phyloP scores from a whole-genome alignment of 2,329 filamentous ascomycete species.

The Sporothrix protearum region DNA sequence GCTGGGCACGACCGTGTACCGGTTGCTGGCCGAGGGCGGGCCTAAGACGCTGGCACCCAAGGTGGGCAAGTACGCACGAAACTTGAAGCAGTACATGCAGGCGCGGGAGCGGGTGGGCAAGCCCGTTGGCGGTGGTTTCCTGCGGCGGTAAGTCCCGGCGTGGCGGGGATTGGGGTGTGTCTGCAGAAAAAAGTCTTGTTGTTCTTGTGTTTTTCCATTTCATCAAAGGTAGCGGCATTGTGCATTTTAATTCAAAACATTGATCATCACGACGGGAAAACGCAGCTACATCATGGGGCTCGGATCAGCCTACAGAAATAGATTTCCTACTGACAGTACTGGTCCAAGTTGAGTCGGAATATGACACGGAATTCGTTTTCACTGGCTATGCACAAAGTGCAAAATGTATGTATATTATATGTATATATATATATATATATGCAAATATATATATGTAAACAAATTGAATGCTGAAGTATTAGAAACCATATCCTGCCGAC shows the following conservation, averaged over 20 bases:
- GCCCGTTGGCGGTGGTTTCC: slow-evolving; percentile 45
- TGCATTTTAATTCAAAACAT: neutral
- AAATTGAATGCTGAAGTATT: neutral
- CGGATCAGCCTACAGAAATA: neutral
- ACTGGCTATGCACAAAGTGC: neutral
- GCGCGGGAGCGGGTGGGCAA: slow-evolving; percentile 41
- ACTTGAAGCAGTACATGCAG: slow-evolving; percentile 45
- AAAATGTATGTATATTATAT: neutral
- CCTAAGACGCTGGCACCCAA: slow-evolving; percentile 50
- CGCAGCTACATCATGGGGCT: neutral
- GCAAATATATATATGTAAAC: no score
- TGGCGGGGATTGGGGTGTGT: no score
- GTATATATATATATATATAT: no score
- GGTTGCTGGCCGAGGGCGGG: slow-evolving; percentile 45
- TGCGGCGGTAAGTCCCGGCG: slow-evolving; percentile 34
- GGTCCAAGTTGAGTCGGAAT: neutral
- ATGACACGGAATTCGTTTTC: neutral
- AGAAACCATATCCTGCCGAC: neutral
- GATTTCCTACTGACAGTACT: neutral
- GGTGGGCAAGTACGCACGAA: slow-evolving; percentile 42
- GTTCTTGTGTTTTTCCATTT: neutral
- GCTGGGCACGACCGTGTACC: slow-evolving; percentile 53
- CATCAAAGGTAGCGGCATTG: neutral
- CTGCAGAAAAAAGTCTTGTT: neutral
- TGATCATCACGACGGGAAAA: neutral